Percentiles rank a stretch among this genome's conserved stretches.
Evolutionary conservation across 768 basidiomycete genomes (phyloP).

Genomic region (Lentinula lateritia): DNA sequence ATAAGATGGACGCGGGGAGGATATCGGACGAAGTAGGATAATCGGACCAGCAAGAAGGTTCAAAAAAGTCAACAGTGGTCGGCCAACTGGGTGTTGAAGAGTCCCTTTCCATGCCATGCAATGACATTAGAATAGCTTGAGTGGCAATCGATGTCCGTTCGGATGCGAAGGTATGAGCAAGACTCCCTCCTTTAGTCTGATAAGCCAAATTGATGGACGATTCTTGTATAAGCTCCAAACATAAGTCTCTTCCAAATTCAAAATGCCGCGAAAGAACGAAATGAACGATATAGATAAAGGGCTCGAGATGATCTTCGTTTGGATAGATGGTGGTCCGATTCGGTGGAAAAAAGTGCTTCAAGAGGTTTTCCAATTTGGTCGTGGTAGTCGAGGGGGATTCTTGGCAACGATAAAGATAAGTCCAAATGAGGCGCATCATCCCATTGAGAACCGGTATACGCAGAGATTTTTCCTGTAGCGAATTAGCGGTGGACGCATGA

Average conservation of each 20-base stretch:
- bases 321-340: constrained; percentile 57
- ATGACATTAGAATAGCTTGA: constrained; percentile 70
- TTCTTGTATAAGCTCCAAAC: constrained; percentile 78
- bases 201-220: constrained; percentile 37
- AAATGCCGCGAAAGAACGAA: constrained; percentile 80
- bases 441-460: constrained; percentile 76
- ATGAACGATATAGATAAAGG: constrained; percentile 74
- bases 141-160: constrained; percentile 73
- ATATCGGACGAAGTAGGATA: constrained; percentile 67
- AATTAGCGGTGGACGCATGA: constrained; percentile 6
- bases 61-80: constrained; percentile 60
- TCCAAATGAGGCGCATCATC: constrained; percentile 81
- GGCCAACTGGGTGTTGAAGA: constrained; percentile 74
- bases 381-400: constrained; percentile 79
- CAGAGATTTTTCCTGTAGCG: constrained; percentile 66
- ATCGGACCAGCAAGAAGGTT: constrained; percentile 46
- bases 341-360: constrained; percentile 76
- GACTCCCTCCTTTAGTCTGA: constrained; percentile 28
- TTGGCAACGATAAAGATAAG: constrained; percentile 90
- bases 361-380: constrained; percentile 67
- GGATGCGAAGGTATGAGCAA: constrained; percentile 45
- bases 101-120: constrained; percentile 71
- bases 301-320: constrained; percentile 70
- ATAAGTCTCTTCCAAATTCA: constrained; percentile 79
- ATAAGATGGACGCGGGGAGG: constrained; percentile 46